Evolutionary conservation across 2,329 filamentous ascomycete species (phyloP).

Genomic region (Myriosclerotinia duriaeana): DNA sequence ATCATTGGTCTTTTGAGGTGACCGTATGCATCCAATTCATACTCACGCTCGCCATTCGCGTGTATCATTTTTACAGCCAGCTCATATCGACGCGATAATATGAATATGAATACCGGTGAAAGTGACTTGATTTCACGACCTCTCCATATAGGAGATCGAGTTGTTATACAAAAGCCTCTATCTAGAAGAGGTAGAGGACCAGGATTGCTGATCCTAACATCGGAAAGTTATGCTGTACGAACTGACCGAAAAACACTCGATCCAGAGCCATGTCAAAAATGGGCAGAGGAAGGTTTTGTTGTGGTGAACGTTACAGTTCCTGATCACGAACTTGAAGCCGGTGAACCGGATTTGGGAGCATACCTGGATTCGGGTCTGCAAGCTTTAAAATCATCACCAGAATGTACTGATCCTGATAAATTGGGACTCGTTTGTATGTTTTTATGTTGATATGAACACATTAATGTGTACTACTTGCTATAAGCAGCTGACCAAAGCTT

Average conservation of each 20-base stretch:
- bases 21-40: background rate
- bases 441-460: background rate
- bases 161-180: slow-evolving; percentile 26
- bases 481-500: slow-evolving; percentile 3
- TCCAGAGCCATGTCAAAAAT: slow-evolving; percentile 41
- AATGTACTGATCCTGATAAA: slow-evolving; percentile 17
- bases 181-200: slow-evolving; percentile 40
- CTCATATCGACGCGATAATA: too few relatives aligned
- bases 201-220: slow-evolving; percentile 40
- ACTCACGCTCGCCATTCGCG: too few relatives aligned
- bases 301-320: slow-evolving; percentile 22
- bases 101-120: background rate
- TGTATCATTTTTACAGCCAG: too few relatives aligned
- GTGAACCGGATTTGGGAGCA: background rate
- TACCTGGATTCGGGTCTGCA: slow-evolving; percentile 13
- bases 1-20: background rate
- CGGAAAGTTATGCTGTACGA: slow-evolving; percentile 23
- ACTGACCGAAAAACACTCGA: slow-evolving; percentile 31
- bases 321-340: background rate
- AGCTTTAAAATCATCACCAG: slow-evolving; percentile 21
- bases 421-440: slow-evolving; percentile 20
- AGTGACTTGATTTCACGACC: background rate
- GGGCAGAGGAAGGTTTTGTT: slow-evolving; percentile 43
- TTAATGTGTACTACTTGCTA: background rate
- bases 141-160: background rate